Percentiles rank a stretch among this genome's conserved stretches.
Conservation (phyloP, 495 filamentous ascomycete genomes). For the Penicillium subrubescens region DNA sequence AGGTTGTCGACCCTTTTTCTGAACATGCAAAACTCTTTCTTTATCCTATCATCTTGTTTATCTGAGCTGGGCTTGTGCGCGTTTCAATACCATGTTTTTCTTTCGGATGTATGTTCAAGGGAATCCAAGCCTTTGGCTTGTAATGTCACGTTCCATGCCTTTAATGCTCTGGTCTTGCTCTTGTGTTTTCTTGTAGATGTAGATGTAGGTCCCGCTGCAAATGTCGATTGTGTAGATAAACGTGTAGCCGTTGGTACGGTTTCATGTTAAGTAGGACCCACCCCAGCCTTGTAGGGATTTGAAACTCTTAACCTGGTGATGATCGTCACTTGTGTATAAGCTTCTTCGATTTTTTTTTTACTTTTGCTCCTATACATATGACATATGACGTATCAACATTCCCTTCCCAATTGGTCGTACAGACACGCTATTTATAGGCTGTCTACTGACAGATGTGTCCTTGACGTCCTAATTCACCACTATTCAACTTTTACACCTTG, state of each 20-base stretch:
- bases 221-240: too few species aligned
- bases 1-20: conserved; percentile 11
- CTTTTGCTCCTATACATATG: too few species aligned
- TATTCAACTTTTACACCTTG: too few species aligned
- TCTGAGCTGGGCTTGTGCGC: conserved; percentile 20
- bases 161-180: conserved; percentile 2
- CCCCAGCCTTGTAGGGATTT: background rate
- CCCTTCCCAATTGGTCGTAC: too few species aligned
- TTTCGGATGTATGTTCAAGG: conserved; percentile 11
- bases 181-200: background rate
- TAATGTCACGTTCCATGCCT: conserved; percentile 22
- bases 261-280: background rate
- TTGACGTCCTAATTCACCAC: too few species aligned
- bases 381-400: background rate
- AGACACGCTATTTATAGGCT: too few species aligned
- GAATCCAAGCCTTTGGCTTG: conserved; percentile 25
- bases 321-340: background rate
- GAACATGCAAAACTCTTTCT: conserved; percentile 9
- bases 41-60: conserved; percentile 3
- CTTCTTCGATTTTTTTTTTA: background rate
- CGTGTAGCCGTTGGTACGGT: background rate
- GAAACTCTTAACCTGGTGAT: background rate
- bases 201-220: background rate
- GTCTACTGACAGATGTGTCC: too few species aligned
- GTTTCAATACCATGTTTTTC: conserved; percentile 19